phyloP scores from a whole-genome alignment of 352 stramenopile genomes.

The Globisporangium megalacanthum region DNA sequence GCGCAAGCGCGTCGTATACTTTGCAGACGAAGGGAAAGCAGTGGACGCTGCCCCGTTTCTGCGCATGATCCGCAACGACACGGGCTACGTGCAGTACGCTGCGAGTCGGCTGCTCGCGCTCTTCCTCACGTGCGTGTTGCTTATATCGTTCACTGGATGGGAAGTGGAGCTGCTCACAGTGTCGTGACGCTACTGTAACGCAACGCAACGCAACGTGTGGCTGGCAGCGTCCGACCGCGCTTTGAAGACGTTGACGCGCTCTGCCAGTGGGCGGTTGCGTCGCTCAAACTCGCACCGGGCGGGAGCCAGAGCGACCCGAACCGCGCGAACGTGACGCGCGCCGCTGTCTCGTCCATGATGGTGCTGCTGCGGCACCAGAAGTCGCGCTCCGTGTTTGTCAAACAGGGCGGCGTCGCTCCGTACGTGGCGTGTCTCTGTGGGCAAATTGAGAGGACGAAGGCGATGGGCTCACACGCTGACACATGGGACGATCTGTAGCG shows the following conservation, averaged over 20 bases:
- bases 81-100: constrained; percentile 81
- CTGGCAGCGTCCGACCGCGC: constrained; percentile 54
- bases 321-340: constrained; percentile 67
- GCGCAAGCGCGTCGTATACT: constrained; percentile 73
- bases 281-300: constrained; percentile 59
- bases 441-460: too few relatives aligned
- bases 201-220: too few relatives aligned
- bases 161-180: not conserved
- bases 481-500: constrained; percentile 20
- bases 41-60: constrained; percentile 79
- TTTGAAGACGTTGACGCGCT: constrained; percentile 77
- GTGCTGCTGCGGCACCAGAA: constrained; percentile 88
- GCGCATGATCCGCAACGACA: constrained; percentile 80
- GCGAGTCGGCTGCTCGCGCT: constrained; percentile 75
- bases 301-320: constrained; percentile 44
- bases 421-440: constrained; percentile 22
- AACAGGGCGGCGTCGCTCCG: constrained; percentile 87
- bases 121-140: constrained; percentile 61
- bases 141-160: not conserved
- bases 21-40: constrained; percentile 65
- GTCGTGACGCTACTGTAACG: not conserved
- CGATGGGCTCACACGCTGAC: not conserved
- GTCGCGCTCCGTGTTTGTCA: constrained; percentile 87
- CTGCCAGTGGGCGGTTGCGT: constrained; percentile 72
- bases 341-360: constrained; percentile 89